phyloP scores from a whole-genome alignment of 106 monocot genomes.

The Agapanthus africanus region DNA sequence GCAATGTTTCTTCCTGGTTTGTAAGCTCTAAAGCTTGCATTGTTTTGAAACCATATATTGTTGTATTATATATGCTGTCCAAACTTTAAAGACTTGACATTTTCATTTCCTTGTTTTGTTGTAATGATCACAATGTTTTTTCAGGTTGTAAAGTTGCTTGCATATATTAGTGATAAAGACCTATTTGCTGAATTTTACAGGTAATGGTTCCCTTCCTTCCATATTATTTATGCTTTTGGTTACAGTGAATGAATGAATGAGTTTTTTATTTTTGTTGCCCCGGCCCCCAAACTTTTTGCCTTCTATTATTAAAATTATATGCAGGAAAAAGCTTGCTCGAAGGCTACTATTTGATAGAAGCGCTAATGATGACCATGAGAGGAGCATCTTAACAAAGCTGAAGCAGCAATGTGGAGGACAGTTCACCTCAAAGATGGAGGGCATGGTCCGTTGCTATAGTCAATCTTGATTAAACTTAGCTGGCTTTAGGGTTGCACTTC shows the following conservation, averaged over 20 bases:
- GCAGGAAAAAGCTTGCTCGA: slow-evolving; percentile 59
- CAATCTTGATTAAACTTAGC: too few relatives aligned
- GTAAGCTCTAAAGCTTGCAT: too few relatives aligned
- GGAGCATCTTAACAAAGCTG: slow-evolving; percentile 53
- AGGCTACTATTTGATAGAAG: slow-evolving; percentile 58
- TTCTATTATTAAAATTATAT: slow-evolving; percentile 11
- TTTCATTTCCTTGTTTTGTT: too few relatives aligned
- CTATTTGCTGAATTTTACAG: slow-evolving; percentile 58
- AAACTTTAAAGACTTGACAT: too few relatives aligned
- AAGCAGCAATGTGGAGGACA: slow-evolving; percentile 69
- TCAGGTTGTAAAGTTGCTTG: slow-evolving; percentile 46
- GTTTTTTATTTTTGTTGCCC: too few relatives aligned
- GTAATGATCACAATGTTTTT: slow-evolving; percentile 2
- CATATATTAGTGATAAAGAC: slow-evolving; percentile 48
- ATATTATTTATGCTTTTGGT: background rate
- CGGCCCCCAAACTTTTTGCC: too few relatives aligned
- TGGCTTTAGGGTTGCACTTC: too few relatives aligned
- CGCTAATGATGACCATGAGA: slow-evolving; percentile 72
- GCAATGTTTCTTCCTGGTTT: too few relatives aligned
- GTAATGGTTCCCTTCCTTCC: slow-evolving; percentile 6
- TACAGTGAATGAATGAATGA: background rate
- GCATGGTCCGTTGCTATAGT: slow-evolving; percentile 39
- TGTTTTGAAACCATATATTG: too few relatives aligned
- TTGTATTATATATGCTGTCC: too few relatives aligned
- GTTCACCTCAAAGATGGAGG: slow-evolving; percentile 79